Evolutionary conservation across 2,329 filamentous ascomycete species (phyloP).

Genomic region (Pseudogymnoascus sp.): DNA sequence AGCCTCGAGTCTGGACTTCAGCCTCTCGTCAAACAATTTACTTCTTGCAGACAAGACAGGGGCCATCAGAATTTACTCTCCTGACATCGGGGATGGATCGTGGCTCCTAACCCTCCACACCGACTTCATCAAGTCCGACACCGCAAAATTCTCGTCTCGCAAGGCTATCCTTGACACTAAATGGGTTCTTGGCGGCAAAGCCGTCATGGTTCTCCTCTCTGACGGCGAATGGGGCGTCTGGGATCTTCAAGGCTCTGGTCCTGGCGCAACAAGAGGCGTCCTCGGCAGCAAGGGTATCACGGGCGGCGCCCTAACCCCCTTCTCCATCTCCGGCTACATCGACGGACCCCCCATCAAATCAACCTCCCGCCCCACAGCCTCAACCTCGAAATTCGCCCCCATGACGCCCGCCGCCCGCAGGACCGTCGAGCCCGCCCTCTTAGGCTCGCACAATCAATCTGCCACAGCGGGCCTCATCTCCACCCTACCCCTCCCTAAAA

Average conservation of each 20-base stretch:
- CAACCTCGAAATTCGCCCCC: conserved; percentile 46
- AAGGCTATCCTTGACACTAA: conserved; percentile 55
- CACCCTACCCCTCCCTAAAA: conserved; percentile 20
- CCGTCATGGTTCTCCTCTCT: conserved; percentile 49
- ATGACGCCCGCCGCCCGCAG: conserved; percentile 55
- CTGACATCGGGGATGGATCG: conserved; percentile 43
- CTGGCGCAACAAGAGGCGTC: conserved; percentile 38
- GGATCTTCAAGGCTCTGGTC: conserved; percentile 54
- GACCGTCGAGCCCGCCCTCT: conserved; percentile 20
- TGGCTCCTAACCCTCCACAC: conserved; percentile 55
- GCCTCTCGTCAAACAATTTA: conserved; percentile 47
- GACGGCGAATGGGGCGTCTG: conserved; percentile 63
- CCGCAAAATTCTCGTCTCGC: conserved; percentile 26
- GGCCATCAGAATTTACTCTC: conserved; percentile 48
- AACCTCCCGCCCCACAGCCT: conserved; percentile 20
- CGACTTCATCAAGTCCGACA: conserved; percentile 22
- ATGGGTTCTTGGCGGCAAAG: conserved; percentile 54
- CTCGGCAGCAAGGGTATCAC: conserved; percentile 30
- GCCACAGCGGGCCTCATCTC: conserved; percentile 23
- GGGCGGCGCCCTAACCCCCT: conserved; percentile 51
- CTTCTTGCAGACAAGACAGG: conserved; percentile 47
- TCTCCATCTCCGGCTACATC: conserved; percentile 50
- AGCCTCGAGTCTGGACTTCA: conserved; percentile 51
- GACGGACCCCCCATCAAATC: conserved; percentile 41
- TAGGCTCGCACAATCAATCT: conserved; percentile 16